Evolutionary conservation across 352 stramenopile species (phyloP).

Genomic region (Globisporangium canariense): DNA sequence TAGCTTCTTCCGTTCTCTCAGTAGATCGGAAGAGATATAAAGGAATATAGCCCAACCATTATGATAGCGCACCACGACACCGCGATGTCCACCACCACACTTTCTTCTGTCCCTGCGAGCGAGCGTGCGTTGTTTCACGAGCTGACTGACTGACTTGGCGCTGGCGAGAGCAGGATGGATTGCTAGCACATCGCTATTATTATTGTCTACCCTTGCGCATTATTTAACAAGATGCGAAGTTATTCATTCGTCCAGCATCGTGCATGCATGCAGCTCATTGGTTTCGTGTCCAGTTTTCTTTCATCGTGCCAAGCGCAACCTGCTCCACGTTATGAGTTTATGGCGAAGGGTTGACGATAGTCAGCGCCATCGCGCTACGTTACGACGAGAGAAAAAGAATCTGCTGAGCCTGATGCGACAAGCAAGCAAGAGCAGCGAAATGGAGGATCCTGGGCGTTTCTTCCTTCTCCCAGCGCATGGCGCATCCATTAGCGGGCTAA

Average conservation of each 20-base stretch:
- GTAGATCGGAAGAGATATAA: constrained; percentile 3
- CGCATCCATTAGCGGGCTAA: too few species aligned
- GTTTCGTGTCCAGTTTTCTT: too few species aligned
- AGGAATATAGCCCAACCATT: constrained; percentile 13
- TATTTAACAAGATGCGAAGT: too few species aligned
- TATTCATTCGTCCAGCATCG: too few species aligned
- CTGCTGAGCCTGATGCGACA: neutral
- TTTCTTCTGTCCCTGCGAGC: neutral
- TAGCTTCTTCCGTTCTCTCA: constrained; percentile 4
- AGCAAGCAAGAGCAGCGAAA: neutral
- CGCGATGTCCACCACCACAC: neutral
- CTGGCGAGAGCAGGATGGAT: too few species aligned
- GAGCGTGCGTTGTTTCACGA: neutral
- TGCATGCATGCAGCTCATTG: too few species aligned
- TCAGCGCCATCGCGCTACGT: neutral
- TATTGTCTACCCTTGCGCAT: too few species aligned
- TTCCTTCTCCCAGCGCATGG: constrained; percentile 1
- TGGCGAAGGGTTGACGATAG: too few species aligned
- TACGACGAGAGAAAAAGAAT: neutral
- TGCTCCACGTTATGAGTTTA: neutral
- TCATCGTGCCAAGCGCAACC: too few species aligned
- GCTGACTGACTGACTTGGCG: too few species aligned
- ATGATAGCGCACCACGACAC: constrained; percentile 6
- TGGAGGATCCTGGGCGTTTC: neutral
- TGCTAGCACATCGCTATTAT: too few species aligned